A percentile compares a stretch with the other conserved stretches of the same genome.
phyloP scores from a whole-genome alignment of 2,329 filamentous ascomycete species.

The Pseudogymnoascus sp. region DNA sequence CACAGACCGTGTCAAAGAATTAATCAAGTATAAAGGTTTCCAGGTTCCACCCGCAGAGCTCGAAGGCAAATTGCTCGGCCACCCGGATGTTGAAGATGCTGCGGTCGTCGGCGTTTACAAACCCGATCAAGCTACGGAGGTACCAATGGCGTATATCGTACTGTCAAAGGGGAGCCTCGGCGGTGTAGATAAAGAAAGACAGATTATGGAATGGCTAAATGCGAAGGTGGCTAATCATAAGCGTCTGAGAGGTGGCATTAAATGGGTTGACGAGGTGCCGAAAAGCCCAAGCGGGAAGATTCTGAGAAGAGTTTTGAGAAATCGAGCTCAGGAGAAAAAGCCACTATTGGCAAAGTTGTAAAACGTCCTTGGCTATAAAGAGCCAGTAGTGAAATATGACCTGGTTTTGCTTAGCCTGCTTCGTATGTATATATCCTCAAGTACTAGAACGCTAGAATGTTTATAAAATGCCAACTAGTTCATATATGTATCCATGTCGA shows the following conservation, averaged over 20 bases:
- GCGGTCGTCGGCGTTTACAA: conserved; percentile 40
- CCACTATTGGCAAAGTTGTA: neutral
- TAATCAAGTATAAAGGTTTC: conserved; percentile 44
- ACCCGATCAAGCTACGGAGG: conserved; percentile 33
- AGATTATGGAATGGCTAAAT: conserved; percentile 28
- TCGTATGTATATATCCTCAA: neutral
- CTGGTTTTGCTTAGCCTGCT: neutral
- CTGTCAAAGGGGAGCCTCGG: conserved; percentile 21
- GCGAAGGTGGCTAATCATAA: conserved; percentile 28
- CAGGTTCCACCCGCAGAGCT: conserved; percentile 44
- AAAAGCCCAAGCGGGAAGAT: conserved; percentile 35
- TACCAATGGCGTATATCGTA: conserved; percentile 38
- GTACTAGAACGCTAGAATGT: neutral
- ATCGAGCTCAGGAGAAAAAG: conserved; percentile 33
- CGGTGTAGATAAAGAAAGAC: conserved; percentile 23
- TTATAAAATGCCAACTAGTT: neutral
- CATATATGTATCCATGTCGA: neutral
- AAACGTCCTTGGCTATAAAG: neutral
- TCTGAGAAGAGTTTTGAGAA: conserved; percentile 27
- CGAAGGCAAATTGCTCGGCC: conserved; percentile 36
- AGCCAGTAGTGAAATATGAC: neutral
- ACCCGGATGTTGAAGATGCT: conserved; percentile 36
- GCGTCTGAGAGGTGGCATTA: conserved; percentile 30
- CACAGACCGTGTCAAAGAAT: conserved; percentile 28
- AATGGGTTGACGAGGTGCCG: conserved; percentile 31